phyloP scores from a whole-genome alignment of 2,329 filamentous ascomycete species.

The Talaromyces sp. region DNA sequence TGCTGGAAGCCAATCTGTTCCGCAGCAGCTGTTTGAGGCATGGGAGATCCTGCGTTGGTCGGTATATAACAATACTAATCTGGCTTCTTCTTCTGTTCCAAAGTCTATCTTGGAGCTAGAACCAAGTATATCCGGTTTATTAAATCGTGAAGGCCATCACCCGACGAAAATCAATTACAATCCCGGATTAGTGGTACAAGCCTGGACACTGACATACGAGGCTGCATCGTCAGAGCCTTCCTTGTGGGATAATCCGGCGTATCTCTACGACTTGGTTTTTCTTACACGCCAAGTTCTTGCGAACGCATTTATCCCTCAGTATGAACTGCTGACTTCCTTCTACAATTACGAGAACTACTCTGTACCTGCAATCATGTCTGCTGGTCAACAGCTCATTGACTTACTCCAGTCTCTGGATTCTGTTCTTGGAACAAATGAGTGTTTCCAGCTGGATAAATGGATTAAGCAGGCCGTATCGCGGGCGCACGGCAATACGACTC shows the following conservation, averaged over 20 bases:
- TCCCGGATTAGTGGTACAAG: slow-evolving; percentile 32
- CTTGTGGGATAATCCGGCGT: slow-evolving; percentile 41
- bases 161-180: slow-evolving; percentile 41
- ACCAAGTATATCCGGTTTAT: slow-evolving; percentile 39
- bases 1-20: slow-evolving; percentile 20
- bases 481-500: slow-evolving; percentile 15
- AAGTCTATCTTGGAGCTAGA: slow-evolving; percentile 45
- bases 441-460: slow-evolving; percentile 44
- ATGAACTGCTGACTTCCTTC: slow-evolving; percentile 33
- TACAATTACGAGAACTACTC: slow-evolving; percentile 26
- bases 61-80: slow-evolving; percentile 48
- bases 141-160: slow-evolving; percentile 37
- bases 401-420: slow-evolving; percentile 38
- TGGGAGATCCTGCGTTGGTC: slow-evolving; percentile 45
- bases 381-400: slow-evolving; percentile 27
- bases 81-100: slow-evolving; percentile 34
- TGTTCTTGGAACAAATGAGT: slow-evolving; percentile 38
- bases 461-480: slow-evolving; percentile 35
- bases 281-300: slow-evolving; percentile 46
- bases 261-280: slow-evolving; percentile 46
- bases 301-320: slow-evolving; percentile 41
- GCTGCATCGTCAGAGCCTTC: slow-evolving; percentile 28
- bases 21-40: slow-evolving; percentile 35
- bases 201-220: slow-evolving; percentile 37
- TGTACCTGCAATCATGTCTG: slow-evolving; percentile 20